A percentile compares a stretch with the other conserved stretches of the same genome.
phyloP scores from a whole-genome alignment of 306 rosid genomes.

The Cucurbita moschata region DNA sequence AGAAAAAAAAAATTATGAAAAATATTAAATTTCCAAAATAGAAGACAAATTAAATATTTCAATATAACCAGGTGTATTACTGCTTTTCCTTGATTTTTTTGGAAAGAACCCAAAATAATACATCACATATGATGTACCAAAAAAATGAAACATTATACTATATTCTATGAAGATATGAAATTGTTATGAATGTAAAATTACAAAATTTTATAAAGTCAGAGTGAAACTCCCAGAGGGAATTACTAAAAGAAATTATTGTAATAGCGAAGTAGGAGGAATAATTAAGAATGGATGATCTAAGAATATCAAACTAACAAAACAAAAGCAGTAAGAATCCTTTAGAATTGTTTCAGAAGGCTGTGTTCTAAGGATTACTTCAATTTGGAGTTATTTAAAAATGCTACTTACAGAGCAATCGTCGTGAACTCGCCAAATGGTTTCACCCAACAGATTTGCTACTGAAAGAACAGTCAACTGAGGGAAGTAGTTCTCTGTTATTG shows the following conservation, averaged over 20 bases:
- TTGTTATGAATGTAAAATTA: background rate
- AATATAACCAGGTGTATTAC: too few relatives aligned
- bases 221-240: background rate
- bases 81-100: too few relatives aligned
- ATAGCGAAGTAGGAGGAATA: background rate
- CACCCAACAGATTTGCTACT: slow-evolving; percentile 86
- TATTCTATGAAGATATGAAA: background rate
- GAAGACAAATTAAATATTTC: too few relatives aligned
- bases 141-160: background rate
- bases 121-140: background rate
- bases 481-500: slow-evolving; percentile 55
- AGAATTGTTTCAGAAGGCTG: background rate
- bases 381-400: slow-evolving; percentile 37
- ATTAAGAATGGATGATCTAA: slow-evolving; percentile 2
- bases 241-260: background rate
- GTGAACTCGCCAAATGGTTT: slow-evolving; percentile 93
- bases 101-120: background rate
- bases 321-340: background rate
- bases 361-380: background rate
- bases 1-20: too few relatives aligned
- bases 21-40: too few relatives aligned
- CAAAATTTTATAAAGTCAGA: background rate
- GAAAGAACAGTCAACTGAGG: slow-evolving; percentile 88
- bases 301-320: background rate
- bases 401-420: slow-evolving; percentile 87